Evolutionary conservation across 345 rosid genomes (phyloP), one percentile per base, ranked within the genome.

Genomic region (Litchi chinensis): DNA sequence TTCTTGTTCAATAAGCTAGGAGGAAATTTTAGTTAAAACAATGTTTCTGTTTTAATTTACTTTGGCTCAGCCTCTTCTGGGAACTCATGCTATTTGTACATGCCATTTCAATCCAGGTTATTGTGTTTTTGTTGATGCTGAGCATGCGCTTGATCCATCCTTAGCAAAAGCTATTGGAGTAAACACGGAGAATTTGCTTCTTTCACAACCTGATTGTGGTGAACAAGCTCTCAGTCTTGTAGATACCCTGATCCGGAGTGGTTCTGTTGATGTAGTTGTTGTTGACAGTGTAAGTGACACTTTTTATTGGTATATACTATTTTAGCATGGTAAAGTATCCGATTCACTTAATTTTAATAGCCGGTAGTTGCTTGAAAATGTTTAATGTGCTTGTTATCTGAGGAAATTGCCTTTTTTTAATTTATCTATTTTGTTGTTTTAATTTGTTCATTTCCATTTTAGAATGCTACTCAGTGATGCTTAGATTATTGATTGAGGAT

Each of bases 201-300:
- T 97, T 50, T 92, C 98, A 0, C 99, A 97, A 82, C 99, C 99
- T 76, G 98, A 94, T 82, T 93, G 95, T 84, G 99, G 99, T 0
- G 99, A 97, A 82, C 98, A 97, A 75, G 99, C 98, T 46, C 94
- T 97, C 19, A 88, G 99, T 86, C 93, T 93, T 78, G 99, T 97
- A 59, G 98, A 97, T 80, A 97, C 96, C 72, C 85, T 97, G 43
- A 87, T 94, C 54, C 84, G 97, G 75, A 94, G 98, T 87, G 98
- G 98, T 80, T 94, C 98, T 5, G 94, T 96, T 78, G 99, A 94
- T 84, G 98, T 94, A 46, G 89, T 94, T 37, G 98, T 97, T 73
- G 98, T 94, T 83, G 99, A 94, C 76, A 94, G 98, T 85, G 98
- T 97, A 92, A 91, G 99, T 87, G 68, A 84, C 75, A 77, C 79